phyloP scores from a whole-genome alignment of 805 yeast species.

The Sporopachydermia lactativora region DNA sequence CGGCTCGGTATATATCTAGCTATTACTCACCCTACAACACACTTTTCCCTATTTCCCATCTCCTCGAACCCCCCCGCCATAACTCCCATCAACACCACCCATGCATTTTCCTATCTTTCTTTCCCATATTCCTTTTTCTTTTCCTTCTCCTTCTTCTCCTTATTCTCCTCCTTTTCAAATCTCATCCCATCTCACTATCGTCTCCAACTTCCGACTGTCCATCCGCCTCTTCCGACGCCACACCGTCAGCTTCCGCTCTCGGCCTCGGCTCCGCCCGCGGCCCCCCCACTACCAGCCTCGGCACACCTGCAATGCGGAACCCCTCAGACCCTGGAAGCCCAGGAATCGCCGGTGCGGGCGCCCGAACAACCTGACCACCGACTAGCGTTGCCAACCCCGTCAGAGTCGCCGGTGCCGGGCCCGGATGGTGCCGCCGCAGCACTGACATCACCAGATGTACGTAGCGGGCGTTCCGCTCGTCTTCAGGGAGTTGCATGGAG shows the following conservation, averaged over 20 bases:
- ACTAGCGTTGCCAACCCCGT: not conserved
- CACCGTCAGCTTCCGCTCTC: not conserved
- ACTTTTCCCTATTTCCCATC: too few relatives aligned
- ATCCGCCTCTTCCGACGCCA: not conserved
- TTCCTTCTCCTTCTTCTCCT: too few relatives aligned
- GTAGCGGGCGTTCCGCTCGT: slow-evolving; percentile 1
- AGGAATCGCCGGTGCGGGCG: too few relatives aligned
- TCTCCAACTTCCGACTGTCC: not conserved
- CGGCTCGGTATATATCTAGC: not conserved
- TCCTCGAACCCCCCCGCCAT: too few relatives aligned
- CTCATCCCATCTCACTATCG: slow-evolving; percentile 1
- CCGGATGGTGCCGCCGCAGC: not conserved
- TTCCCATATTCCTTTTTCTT: too few relatives aligned
- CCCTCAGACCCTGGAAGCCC: not conserved
- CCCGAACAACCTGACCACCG: not conserved
- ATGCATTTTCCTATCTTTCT: too few relatives aligned
- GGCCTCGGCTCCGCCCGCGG: not conserved
- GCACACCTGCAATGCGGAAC: not conserved
- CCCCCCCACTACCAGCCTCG: too few relatives aligned
- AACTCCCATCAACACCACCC: too few relatives aligned
- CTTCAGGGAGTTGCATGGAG: not conserved
- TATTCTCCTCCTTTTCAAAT: too few relatives aligned
- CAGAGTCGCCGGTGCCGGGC: not conserved
- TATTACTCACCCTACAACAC: not conserved
- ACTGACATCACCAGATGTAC: not conserved